Percentiles rank a stretch among this genome's conserved stretches.
These are phyloP conservation scores for Massospora cicadina DNA, from an alignment of 371 early-diverging fungal genomes.

Conservation along the genomic window DNA sequence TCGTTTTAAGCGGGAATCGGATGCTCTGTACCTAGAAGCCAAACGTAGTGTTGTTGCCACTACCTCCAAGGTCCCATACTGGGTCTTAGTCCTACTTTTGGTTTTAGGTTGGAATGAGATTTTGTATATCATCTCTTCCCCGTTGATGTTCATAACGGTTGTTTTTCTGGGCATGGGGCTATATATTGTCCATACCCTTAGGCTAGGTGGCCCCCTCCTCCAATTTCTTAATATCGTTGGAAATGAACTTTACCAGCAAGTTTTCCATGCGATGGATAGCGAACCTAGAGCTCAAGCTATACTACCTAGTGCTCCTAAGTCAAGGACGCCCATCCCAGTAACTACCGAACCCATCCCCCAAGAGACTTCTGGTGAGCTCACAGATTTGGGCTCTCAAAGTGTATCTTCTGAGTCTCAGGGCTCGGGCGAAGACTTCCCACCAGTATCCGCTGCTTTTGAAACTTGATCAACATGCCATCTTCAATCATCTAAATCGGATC, in stretches of 20 bases:
- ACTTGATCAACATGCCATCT: no score
- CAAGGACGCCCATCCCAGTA: no score
- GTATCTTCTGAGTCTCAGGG: no score
- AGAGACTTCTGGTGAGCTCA: no score
- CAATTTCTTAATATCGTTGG: neutral
- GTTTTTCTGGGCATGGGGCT: neutral
- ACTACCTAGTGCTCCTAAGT: no score
- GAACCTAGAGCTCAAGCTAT: no score
- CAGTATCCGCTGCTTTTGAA: no score
- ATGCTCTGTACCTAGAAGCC: conserved; percentile 81
- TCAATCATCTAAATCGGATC: no score
- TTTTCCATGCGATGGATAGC: no score
- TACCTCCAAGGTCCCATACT: conserved; percentile 68
- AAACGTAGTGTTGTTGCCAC: conserved; percentile 83
- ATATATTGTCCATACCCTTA: neutral
- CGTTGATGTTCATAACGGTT: conserved; percentile 44
- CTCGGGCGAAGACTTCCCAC: no score
- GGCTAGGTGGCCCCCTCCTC: neutral
- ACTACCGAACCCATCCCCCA: no score
- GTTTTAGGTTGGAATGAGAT: conserved; percentile 91
- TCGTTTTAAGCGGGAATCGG: conserved; percentile 72
- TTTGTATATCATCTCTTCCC: conserved; percentile 55
- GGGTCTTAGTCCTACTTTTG: conserved; percentile 60
- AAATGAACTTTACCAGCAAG: neutral
- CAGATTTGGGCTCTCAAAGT: no score